Conservation (phyloP, 495 filamentous ascomycete genomes). For the Podospora conica region DNA sequence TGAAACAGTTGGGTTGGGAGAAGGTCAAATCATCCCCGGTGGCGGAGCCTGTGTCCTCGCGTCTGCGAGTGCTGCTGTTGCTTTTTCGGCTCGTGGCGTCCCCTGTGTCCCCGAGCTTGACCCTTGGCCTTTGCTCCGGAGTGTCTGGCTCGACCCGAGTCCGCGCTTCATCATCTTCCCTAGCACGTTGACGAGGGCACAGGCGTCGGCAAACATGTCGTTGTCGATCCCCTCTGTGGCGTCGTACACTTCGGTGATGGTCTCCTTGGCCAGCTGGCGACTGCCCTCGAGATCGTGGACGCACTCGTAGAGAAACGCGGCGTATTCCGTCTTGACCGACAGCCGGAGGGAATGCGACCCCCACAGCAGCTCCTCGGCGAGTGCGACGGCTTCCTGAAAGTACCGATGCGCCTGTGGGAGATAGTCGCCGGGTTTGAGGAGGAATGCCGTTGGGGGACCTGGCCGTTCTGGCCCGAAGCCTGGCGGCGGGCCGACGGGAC, state of each 20-base stretch:
- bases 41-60: conserved; percentile 10
- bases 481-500: conserved; percentile 45
- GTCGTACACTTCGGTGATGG: conserved; percentile 86
- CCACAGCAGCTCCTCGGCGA: conserved; percentile 68
- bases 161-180: conserved; percentile 75
- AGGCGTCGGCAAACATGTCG: conserved; percentile 75
- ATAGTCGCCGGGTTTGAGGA: conserved; percentile 76
- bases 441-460: conserved; percentile 56
- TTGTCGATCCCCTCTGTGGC: conserved; percentile 88
- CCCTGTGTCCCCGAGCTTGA: conserved; percentile 25
- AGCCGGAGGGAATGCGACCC: conserved; percentile 87
- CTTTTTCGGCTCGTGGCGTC: conserved; percentile 17
- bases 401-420: conserved; percentile 70
- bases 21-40: conserved; percentile 28
- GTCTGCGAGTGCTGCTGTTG: background rate
- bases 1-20: background rate
- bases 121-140: conserved; percentile 23
- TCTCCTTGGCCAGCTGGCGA: conserved; percentile 67
- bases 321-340: conserved; percentile 86
- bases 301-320: conserved; percentile 94
- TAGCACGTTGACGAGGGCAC: conserved; percentile 65
- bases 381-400: conserved; percentile 70
- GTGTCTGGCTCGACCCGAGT: conserved; percentile 30
- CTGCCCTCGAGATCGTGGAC: conserved; percentile 71
- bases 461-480: conserved; percentile 45